These are phyloP conservation scores for Pythium aphanidermatum DNA, from an alignment of 352 stramenopile species.

Conservation along the genomic window DNA sequence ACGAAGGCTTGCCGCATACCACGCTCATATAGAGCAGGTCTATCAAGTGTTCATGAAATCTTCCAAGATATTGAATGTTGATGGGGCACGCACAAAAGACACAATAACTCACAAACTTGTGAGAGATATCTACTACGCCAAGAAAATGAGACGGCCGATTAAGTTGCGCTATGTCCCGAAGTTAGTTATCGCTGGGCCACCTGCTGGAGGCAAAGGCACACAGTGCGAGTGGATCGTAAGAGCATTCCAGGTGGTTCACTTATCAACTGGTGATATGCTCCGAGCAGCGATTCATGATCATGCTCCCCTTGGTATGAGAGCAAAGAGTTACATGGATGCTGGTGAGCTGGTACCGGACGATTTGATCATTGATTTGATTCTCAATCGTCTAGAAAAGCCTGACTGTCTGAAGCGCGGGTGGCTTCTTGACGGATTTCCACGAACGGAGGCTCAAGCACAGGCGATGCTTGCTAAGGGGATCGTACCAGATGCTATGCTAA, in stretches of 20 bases:
- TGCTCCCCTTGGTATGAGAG: constrained; percentile 55
- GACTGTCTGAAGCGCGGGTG: constrained; percentile 73
- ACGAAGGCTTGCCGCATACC: constrained; percentile 71
- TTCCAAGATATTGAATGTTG: constrained; percentile 59
- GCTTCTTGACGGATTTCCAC: constrained; percentile 95
- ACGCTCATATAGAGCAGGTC: constrained; percentile 74
- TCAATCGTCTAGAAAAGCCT: constrained; percentile 66
- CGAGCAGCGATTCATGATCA: constrained; percentile 77
- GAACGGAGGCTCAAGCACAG: constrained; percentile 80
- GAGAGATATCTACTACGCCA: constrained; percentile 42
- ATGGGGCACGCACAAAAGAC: constrained; percentile 43
- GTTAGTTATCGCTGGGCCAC: constrained; percentile 90
- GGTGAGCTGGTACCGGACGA: constrained; percentile 92
- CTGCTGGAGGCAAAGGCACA: constrained; percentile 93
- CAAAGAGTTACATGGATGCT: constrained; percentile 90
- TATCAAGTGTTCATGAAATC: constrained; percentile 71
- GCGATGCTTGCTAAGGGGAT: constrained; percentile 57
- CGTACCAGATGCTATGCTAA: constrained; percentile 90
- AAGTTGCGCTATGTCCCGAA: constrained; percentile 38
- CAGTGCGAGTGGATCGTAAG: constrained; percentile 92
- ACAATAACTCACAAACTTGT: constrained; percentile 36
- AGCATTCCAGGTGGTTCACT: constrained; percentile 90
- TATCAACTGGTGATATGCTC: constrained; percentile 95
- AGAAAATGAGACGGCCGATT: constrained; percentile 36
- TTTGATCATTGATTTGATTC: constrained; percentile 92